Evolutionary conservation across 352 stramenopile genomes (phyloP), one percentile per base, ranked within the genome.

Genomic region (Phytophthora kernoviae): DNA sequence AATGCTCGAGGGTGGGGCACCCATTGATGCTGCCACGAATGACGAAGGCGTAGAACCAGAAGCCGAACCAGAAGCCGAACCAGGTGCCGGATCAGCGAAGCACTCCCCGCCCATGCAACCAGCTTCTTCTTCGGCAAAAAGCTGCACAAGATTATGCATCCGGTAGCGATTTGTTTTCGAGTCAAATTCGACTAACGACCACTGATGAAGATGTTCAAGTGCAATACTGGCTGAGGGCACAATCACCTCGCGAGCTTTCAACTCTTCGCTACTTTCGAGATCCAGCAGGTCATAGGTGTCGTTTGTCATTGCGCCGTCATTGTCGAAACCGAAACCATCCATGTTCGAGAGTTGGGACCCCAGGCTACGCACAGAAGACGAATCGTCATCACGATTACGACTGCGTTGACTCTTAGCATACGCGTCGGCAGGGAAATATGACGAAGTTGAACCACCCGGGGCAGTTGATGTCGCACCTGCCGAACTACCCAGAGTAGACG

Each of bases 51-150:
- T 26, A 46, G 46, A 55, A 36, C 18, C 57, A 40, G 59, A 47
- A 32, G 36, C 63, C 14, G 58, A 46, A 39, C 43, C 9, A 36
- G 59, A 47, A 32, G 36, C 63, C 14, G 58, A 46, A 39, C 43
- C 9, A 36, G 54, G 10, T 20, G 34, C 49, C 37, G 58, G 17
- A 34, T 81, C 63, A 17, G 68, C 30, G 12, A 85, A 65, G 0
- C 55, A 59, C 47, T 81, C 68, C 4, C 89, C 82, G 14, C 76
- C 77, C 53, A 92, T 70, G 17, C 68, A 65, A 30, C 61, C 74
- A 39, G 81, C 82, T 73, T 94, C 85, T 51, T 91, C 81, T 58
- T 94, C 83, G 2, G 85, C 85, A 64, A 94, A 94, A 30, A 92
- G 72, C 56, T 93, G 85, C 22, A 94, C 79, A 17, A 94, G 77